Base-by-base conservation (phyloP, 768 basidiomycete genomes). In the Termitomyces sp. region DNA sequence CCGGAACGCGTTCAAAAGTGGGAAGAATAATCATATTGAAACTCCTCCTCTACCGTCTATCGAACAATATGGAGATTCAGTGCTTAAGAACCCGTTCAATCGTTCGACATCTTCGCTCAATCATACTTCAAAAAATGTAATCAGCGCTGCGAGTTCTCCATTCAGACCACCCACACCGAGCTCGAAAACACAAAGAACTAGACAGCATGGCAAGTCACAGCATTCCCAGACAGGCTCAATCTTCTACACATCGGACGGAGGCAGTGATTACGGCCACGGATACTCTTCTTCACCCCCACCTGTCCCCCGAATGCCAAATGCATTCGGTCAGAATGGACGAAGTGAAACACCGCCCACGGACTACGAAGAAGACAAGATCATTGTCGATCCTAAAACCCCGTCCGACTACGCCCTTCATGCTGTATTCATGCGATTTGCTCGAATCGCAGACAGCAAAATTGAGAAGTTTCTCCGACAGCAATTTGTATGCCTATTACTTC, bases 341-440 rank as follows among this genome's bases (percentile, higher is more conserved):
- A 81, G 81, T 56, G 86, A 85, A 46, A 81, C 82, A 1, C 79
- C 82, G 2, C 73, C 75, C 1, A 65, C 75, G 3, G 84, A 85
- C 14, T 79, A 84, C 30, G 82, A 85, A 45, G 89, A 88, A 13
- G 88, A 89, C 63, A 84, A 84, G 65, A 77, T 87, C 48, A 73
- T 80, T 22, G 79, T 82, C 65, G 87, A 89, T 50, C 88, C 88
- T 0, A 89, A 85, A 66, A 92, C 88, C 12, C 92, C 94, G 2
- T 86, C 88, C 0, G 94, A 95, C 64, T 94, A 89, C 64, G 94
- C 94, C 2, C 73, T 95, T 13, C 90, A 92, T 66, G 90, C 92
- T 0, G 81, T 95, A 6, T 94, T 95, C 68, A 90, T 92, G 43
- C 86, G 89, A 3, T 95, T 95, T 64, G 90, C 89, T 9, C 81